Evolutionary conservation across 208 protist species (phyloP), one percentile per base, ranked within the genome.

Genomic region (Trypanosomatidae sp.): DNA sequence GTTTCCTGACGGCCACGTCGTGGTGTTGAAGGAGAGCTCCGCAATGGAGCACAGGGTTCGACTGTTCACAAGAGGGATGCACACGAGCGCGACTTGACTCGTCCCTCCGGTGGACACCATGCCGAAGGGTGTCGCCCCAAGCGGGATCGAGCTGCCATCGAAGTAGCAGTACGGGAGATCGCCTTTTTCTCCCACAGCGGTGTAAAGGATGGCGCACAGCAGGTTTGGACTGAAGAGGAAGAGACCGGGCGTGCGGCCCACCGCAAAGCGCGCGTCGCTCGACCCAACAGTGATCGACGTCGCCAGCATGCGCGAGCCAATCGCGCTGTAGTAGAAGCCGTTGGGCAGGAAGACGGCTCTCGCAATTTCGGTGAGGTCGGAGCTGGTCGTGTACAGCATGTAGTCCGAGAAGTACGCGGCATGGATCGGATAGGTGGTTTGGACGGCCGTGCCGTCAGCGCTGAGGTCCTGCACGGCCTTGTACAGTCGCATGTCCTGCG

Each of bases 381-480:
- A 39, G n/a, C 46, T 71, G 53, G 73, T 84, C 17, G 81, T 89
- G 74, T 87, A 91, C 41, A 91, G 66, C 86, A 91, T 90, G 74
- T 84, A 84, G 70, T 91, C 86, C 4, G 84, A 79, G 39, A 85
- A 72, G 66, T 88, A 90, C 5, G 80, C 79, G 17, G 86, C 76
- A 62, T 90, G 80, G 15, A 86, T 79, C 28, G 73, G 49, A 46
- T 74, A 56, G 55, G 33, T 76, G 41, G 8, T 8, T 15, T 73
- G 28, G 19, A 80, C 36, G 19, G 13, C 52, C 3, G 30, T 64
- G 33, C 75, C 77, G 41, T 56, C 33, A 44, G 15, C 44, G 44
- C 36, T 69, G 8, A 94, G 47, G 73, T 80, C 75, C 65, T 88
- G 81, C 39, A 81, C 62, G 19, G 77, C 46, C 3, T 43, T 49